Conservation (phyloP, 441 rosid species). For the Erodium trifolium region DNA sequence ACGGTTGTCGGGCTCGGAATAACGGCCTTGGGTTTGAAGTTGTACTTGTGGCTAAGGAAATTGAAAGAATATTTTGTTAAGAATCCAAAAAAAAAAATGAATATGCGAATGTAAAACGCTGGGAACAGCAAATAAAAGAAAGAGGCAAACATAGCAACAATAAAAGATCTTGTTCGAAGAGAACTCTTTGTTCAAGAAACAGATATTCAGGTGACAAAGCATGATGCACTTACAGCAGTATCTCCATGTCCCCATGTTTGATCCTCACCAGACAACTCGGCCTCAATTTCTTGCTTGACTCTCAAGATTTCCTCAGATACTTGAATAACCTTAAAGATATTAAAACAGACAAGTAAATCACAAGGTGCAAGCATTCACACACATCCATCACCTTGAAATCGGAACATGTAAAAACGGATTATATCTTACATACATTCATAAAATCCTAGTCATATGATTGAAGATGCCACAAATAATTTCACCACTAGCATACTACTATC, state of each 20-base stretch:
- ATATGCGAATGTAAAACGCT: background rate
- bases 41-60: conserved; percentile 36
- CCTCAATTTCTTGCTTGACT: conserved; percentile 56
- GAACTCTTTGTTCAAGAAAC: background rate
- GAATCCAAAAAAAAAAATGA: background rate
- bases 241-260: conserved; percentile 66
- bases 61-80: background rate
- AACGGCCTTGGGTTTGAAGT: conserved; percentile 50
- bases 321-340: conserved; percentile 38
- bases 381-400: background rate
- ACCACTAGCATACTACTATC: background rate
- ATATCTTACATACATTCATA: background rate
- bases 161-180: background rate
- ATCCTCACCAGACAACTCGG: conserved; percentile 71
- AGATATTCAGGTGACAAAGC: background rate
- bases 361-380: background rate
- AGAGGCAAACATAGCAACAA: background rate
- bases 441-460: background rate
- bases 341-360: background rate
- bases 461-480: background rate
- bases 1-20: conserved; percentile 75
- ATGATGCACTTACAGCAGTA: conserved; percentile 37
- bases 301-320: conserved; percentile 63
- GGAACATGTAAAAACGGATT: background rate
- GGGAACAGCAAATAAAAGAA: background rate